A percentile compares a stretch with the other conserved stretches of the same genome.
These are phyloP conservation scores for Tuber aestivum DNA, from an alignment of 495 filamentous ascomycete genomes.

Conservation along the genomic window DNA sequence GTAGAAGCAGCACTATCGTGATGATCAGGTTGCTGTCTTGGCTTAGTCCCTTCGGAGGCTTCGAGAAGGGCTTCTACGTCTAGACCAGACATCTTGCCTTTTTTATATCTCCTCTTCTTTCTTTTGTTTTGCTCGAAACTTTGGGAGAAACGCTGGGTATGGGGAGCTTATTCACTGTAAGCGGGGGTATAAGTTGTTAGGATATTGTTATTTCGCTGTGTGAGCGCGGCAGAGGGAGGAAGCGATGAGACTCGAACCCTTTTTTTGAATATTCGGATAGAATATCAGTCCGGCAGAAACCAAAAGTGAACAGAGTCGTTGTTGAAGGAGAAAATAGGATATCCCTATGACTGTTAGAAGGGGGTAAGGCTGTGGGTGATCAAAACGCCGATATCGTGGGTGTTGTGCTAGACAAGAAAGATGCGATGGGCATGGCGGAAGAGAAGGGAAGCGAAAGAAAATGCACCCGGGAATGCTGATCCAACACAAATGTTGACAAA, in stretches of 20 bases:
- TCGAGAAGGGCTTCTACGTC: conserved; percentile 93
- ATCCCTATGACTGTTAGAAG: conserved; percentile 1
- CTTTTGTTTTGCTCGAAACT: not conserved
- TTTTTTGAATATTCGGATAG: conserved; percentile 34
- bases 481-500: not conserved
- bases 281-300: conserved; percentile 1
- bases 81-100: conserved; percentile 69
- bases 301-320: not conserved
- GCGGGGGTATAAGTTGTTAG: conserved; percentile 39
- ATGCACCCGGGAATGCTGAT: not conserved
- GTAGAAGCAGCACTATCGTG: conserved; percentile 49
- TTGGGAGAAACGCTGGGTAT: conserved; percentile 11
- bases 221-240: conserved; percentile 39
- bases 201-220: conserved; percentile 32
- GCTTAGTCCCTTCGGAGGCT: conserved; percentile 64
- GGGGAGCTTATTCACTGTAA: conserved; percentile 37
- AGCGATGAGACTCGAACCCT: conserved; percentile 37
- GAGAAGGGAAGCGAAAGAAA: conserved; percentile 1
- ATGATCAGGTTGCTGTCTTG: conserved; percentile 55
- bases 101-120: conserved; percentile 24
- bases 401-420: not conserved
- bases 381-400: not conserved
- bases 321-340: not conserved
- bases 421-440: not conserved
- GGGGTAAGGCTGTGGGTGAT: not conserved